Conservation (phyloP, 2,329 filamentous ascomycete genomes). For the Fusarium chaquense region DNA sequence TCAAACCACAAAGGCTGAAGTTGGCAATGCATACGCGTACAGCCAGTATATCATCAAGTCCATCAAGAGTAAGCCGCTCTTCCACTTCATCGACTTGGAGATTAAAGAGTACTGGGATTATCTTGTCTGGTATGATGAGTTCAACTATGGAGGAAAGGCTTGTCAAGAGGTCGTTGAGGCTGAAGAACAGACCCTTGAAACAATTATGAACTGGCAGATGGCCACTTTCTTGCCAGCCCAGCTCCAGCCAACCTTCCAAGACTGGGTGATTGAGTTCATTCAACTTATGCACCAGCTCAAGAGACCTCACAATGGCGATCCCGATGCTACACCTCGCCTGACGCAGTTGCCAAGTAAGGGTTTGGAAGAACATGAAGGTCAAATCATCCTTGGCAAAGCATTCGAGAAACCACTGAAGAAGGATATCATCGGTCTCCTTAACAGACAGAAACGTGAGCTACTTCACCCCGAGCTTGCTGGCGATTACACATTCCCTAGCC, state of each 20-base stretch:
- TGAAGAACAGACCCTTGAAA: constrained; percentile 82
- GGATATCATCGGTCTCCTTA: constrained; percentile 83
- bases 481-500: constrained; percentile 86
- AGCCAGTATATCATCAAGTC: constrained; percentile 98
- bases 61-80: constrained; percentile 93
- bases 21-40: constrained; percentile 96
- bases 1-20: constrained; percentile 96
- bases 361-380: constrained; percentile 69
- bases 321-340: constrained; percentile 64
- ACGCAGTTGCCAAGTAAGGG: constrained; percentile 71
- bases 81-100: constrained; percentile 96
- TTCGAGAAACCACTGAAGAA: constrained; percentile 94
- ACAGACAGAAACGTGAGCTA: constrained; percentile 87
- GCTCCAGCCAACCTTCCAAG: constrained; percentile 86
- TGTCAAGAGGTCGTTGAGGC: constrained; percentile 83
- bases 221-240: constrained; percentile 85
- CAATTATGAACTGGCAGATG: constrained; percentile 99
- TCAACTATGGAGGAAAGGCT: constrained; percentile 97
- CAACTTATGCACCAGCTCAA: constrained; percentile 93
- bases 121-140: constrained; percentile 98
- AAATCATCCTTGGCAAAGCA: constrained; percentile 78
- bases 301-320: constrained; percentile 67
- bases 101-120: constrained; percentile 99
- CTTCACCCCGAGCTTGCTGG: constrained; percentile 87
- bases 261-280: constrained; percentile 96